These are phyloP conservation scores for Neurospora hispaniola DNA, from an alignment of 495 filamentous ascomycete species.

Conservation along the genomic window DNA sequence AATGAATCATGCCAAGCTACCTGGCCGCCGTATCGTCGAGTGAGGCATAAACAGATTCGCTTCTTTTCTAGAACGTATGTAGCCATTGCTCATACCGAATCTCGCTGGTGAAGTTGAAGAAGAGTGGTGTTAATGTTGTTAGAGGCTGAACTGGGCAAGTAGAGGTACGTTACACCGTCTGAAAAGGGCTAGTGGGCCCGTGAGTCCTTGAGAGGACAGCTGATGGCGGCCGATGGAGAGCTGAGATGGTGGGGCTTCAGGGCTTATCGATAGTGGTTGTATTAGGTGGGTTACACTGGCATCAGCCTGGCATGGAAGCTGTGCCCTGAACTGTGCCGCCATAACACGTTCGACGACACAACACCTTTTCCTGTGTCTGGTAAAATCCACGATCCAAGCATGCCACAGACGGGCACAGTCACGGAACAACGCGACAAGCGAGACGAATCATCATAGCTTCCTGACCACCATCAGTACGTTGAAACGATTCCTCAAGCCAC, in stretches of 20 bases:
- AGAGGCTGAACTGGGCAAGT: neutral
- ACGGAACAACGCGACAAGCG: neutral
- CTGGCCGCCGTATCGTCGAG: neutral
- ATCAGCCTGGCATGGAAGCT: neutral
- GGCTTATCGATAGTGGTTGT: neutral
- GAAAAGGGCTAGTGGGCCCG: neutral
- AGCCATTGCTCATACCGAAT: neutral
- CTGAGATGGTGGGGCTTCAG: neutral
- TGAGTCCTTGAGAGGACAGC: neutral
- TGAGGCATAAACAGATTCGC: neutral
- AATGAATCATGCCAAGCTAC: neutral
- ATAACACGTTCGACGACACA: neutral
- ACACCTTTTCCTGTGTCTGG: neutral
- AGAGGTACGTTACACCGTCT: neutral
- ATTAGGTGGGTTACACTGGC: neutral
- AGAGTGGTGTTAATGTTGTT: neutral
- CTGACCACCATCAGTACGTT: neutral
- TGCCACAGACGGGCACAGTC: neutral
- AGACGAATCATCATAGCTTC: neutral
- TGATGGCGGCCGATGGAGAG: neutral
- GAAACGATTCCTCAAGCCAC: neutral
- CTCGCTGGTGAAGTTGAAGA: neutral
- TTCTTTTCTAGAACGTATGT: neutral
- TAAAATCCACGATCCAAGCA: neutral
- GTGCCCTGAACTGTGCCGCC: neutral